Percentiles rank a stretch among this genome's conserved stretches.
These are phyloP conservation scores for Penicillium canescens DNA, from an alignment of 495 filamentous ascomycete species.

Conservation along the genomic window DNA sequence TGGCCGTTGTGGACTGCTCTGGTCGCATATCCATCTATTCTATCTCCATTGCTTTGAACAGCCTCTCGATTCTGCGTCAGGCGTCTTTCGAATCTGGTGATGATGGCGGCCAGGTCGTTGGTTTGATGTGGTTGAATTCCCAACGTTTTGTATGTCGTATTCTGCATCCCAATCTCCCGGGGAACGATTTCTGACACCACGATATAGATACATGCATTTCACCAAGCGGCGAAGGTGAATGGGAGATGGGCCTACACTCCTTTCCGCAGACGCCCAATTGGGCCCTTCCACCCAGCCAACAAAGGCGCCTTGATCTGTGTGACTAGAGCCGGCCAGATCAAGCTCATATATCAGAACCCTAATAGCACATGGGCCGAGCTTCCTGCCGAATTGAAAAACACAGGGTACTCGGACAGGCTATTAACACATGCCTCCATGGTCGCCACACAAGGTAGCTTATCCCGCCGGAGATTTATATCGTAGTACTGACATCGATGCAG, in stretches of 20 bases:
- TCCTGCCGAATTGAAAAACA: slow-evolving; percentile 66
- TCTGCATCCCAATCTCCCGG: neutral
- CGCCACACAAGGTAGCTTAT: slow-evolving; percentile 62
- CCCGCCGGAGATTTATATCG: neutral
- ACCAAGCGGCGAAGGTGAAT: slow-evolving; percentile 49
- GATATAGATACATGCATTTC: slow-evolving; percentile 50
- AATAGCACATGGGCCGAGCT: slow-evolving; percentile 68
- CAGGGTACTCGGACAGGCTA: slow-evolving; percentile 64
- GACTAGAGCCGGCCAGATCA: slow-evolving; percentile 67
- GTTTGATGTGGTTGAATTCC: slow-evolving; percentile 78
- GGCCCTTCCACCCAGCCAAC: slow-evolving; percentile 65
- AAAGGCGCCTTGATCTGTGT: slow-evolving; percentile 72
- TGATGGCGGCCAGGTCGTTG: slow-evolving; percentile 74
- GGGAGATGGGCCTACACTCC: slow-evolving; percentile 54
- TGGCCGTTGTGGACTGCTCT: slow-evolving; percentile 73
- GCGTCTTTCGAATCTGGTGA: slow-evolving; percentile 63
- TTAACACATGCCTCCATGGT: slow-evolving; percentile 81
- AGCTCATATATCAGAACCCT: slow-evolving; percentile 67
- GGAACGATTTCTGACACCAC: slow-evolving; percentile 1
- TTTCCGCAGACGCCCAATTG: slow-evolving; percentile 49
- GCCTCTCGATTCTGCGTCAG: slow-evolving; percentile 53
- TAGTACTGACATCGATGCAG: slow-evolving; percentile 17
- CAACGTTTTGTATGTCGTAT: slow-evolving; percentile 50
- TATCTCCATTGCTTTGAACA: slow-evolving; percentile 65
- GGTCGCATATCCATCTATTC: slow-evolving; percentile 72